Evolutionary conservation across 495 filamentous ascomycete species (phyloP), one percentile per base, ranked within the genome.

Genomic region (Neurospora tetrasperma): DNA sequence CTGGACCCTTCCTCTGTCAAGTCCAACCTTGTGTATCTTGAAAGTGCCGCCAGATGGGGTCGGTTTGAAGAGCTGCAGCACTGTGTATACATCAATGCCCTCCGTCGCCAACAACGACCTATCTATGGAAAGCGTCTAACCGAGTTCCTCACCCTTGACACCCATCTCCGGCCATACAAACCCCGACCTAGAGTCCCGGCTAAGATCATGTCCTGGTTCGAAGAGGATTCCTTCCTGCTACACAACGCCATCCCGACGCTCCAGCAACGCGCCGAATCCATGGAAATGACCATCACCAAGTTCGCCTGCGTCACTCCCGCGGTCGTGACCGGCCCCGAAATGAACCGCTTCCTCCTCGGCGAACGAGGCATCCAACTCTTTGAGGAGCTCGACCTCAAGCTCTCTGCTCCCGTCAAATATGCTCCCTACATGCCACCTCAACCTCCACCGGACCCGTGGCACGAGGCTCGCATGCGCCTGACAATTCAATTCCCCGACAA

Each of bases 401-500:
- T 86, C 11, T 83, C 84, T 3, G 81, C 84, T 16, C 85, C 85
- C 0, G 78, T 85, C 42, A 81, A 82, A 41, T 78, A 82, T 69
- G 79, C 81, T 14, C 85, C 85, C 6, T 86, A 83, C 73, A 84
- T 89, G 71, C 87, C 85, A 11, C 82, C 84, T 16, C 85, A 90
- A 75, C 78, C 81, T 1, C 83, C 83, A 2, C 75, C 78, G 5
- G 94, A 99, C 79, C 92, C 93, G 4, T 97, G 94, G 86, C 96
- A 99, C 79, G 93, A 98, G 83, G 88, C 94, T 2, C 93, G 94
- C 66, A 93, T 97, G 87, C 91, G 94, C 23, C 85, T 96, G 5
- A 95, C 93, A 3, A 98, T 99, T 71, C 96, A 95, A 7, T 99
- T 99, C 79, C 96, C 96, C 0, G 96, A 99, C 79, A 97, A 93